Evolutionary conservation across 1,284 basidiomycete genomes (phyloP).

Genomic region (Ganoderma sinense): DNA sequence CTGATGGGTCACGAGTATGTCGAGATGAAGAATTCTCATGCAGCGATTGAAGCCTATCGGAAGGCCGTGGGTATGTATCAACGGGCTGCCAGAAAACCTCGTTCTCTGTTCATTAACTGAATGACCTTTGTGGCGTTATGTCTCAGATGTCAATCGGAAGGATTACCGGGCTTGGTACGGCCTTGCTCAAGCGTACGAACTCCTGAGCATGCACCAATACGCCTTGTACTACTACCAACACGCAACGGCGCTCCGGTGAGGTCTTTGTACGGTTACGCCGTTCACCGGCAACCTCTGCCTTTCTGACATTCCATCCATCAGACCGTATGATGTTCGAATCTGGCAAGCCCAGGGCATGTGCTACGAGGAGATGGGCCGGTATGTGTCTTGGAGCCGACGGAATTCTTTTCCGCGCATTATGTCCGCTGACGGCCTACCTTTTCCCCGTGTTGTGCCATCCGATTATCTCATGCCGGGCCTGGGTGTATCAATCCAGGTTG

Average conservation of each 20-base stretch:
- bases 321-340: slow-evolving; percentile 95
- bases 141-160: slow-evolving; percentile 89
- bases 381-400: slow-evolving; percentile 17
- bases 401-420: slow-evolving; percentile 26
- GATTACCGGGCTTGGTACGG: slow-evolving; percentile 99
- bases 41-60: slow-evolving; percentile 97
- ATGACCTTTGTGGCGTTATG: slow-evolving; percentile 21
- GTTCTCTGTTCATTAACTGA: slow-evolving; percentile 8
- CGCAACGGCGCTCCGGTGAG: slow-evolving; percentile 89
- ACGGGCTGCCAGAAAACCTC: not conserved
- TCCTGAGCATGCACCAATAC: slow-evolving; percentile 96
- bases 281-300: slow-evolving; percentile 2
- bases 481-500: slow-evolving; percentile 51
- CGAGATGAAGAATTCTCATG: slow-evolving; percentile 98
- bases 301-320: slow-evolving; percentile 41
- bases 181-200: slow-evolving; percentile 96
- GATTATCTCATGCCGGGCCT: not conserved
- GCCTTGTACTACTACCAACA: slow-evolving; percentile 97
- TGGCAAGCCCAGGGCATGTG: slow-evolving; percentile 96
- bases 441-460: slow-evolving; percentile 4
- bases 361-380: slow-evolving; percentile 92
- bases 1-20: slow-evolving; percentile 99
- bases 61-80: slow-evolving; percentile 84
- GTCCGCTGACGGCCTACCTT: slow-evolving; percentile 27
- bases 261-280: slow-evolving; percentile 13